Evolutionary conservation across 148 eudicot species (phyloP), one percentile per base, ranked within the genome.

Genomic region (Mesembryanthemum crystallinum): DNA sequence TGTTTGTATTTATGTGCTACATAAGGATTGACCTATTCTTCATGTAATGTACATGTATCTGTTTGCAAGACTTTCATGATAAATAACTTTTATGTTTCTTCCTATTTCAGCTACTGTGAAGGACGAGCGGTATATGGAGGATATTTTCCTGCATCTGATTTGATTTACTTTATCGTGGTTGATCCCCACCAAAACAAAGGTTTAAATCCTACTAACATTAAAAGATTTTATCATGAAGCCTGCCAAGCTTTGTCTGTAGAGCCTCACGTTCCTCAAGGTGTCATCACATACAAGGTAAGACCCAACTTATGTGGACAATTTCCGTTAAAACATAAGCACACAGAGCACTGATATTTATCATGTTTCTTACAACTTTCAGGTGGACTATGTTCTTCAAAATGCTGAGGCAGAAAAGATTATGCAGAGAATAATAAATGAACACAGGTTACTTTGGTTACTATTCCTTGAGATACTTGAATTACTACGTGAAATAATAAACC

Each of bases 141-240:
- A 81, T 92, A 87, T 79, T 92, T 94, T 79, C 97, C 98, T 65
- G 87, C 89, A 73, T 88, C 90, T 68, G 81, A 81, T 80, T 78
- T 83, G 75, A 88, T 94, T 77, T 85, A 78, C 63, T 89, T 86
- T 79, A 83, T 90, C 74, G 92, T 94, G 83, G 97, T 92, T 73
- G 90, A 91, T 86, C 97, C 92, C 52, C 92, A 90, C 75, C 97
- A 83, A 69, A 86, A 82, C 78, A 94, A 88, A 86, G 97, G 91
- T 71, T 79, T 94, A 63, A 81, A 86, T 70, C 79, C 96, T 18
- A 75, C 86, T 71, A 86, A 88, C 74, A 85, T 94, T 24, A 96
- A 92, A 85, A 90, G 90, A 77, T 91, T 86, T 79, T 92, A 86
- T 76, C 88, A 87, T 72, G 98, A 94, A 81, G 96, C 93, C 68